Percentiles rank a stretch among this genome's conserved stretches.
These are phyloP conservation scores for Schizopora paradoxa DNA, from an alignment of 1,284 basidiomycete genomes.

Conservation along the genomic window DNA sequence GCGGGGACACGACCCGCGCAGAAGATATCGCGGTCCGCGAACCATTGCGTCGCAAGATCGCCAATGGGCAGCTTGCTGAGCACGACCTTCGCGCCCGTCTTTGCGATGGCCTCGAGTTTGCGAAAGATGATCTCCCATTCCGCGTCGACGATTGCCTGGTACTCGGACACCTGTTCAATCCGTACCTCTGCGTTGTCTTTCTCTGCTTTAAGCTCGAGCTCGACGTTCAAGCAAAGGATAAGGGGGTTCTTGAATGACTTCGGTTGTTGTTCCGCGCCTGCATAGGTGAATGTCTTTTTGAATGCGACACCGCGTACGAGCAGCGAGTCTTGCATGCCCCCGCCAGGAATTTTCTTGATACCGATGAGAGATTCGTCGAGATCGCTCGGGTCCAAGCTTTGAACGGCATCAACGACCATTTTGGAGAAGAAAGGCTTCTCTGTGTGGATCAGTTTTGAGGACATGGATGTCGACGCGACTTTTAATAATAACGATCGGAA, in stretches of 20 bases:
- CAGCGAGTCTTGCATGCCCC: slow-evolving; percentile 95
- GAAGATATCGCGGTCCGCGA: slow-evolving; percentile 98
- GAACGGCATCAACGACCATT: slow-evolving; percentile 98
- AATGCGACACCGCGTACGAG: slow-evolving; percentile 91
- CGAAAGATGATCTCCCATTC: slow-evolving; percentile 99
- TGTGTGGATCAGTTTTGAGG: slow-evolving; percentile 97
- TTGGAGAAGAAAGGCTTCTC: slow-evolving; percentile 99
- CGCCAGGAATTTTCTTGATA: slow-evolving; percentile 98
- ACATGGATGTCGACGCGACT: slow-evolving; percentile 98
- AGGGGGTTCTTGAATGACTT: slow-evolving; percentile 89
- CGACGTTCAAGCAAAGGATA: slow-evolving; percentile 94
- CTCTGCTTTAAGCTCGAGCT: slow-evolving; percentile 98
- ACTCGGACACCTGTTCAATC: slow-evolving; percentile 94
- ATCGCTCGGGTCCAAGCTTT: slow-evolving; percentile 88
- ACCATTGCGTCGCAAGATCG: slow-evolving; percentile 98
- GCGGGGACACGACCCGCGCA: slow-evolving; percentile 94
- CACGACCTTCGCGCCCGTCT: slow-evolving; percentile 96
- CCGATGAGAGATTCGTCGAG: slow-evolving; percentile 96
- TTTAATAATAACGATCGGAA: slow-evolving; percentile 94
- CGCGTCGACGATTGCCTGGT: slow-evolving; percentile 98
- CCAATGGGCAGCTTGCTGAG: slow-evolving; percentile 98
- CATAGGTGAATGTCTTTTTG: slow-evolving; percentile 99
- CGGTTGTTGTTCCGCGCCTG: slow-evolving; percentile 98
- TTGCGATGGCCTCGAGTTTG: slow-evolving; percentile 94
- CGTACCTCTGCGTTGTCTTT: slow-evolving; percentile 99